Evolutionary conservation across 192 early-diverging fungal genomes (phyloP).

Genomic region (Spinellus fusiger): DNA sequence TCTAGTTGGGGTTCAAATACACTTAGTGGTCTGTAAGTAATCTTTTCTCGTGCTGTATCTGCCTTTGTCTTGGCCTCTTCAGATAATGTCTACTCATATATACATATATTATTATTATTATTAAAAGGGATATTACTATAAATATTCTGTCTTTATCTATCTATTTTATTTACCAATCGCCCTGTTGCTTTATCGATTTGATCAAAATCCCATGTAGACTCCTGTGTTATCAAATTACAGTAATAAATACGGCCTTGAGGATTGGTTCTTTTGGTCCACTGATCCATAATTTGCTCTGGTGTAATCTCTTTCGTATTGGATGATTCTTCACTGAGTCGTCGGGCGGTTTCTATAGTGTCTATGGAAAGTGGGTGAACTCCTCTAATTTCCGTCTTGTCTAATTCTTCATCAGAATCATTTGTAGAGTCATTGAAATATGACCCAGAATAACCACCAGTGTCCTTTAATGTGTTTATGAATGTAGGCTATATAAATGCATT

Average conservation of each 20-base stretch:
- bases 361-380: not conserved
- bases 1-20: not conserved
- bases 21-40: not conserved
- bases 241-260: conserved; percentile 46
- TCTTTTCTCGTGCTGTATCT: not conserved
- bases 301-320: not conserved
- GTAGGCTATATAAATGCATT: too few relatives aligned
- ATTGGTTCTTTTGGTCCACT: conserved; percentile 50
- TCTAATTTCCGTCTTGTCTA: not conserved
- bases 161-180: conserved; percentile 28
- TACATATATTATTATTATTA: not conserved
- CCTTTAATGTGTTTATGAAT: not conserved
- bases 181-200: conserved; percentile 50
- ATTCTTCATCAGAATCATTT: not conserved
- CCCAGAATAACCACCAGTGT: not conserved
- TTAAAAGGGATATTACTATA: not conserved
- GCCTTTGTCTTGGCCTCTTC: not conserved
- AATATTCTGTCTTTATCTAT: not conserved
- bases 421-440: not conserved
- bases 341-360: too few relatives aligned
- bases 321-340: not conserved
- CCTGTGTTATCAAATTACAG: conserved; percentile 55
- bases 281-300: conserved; percentile 30
- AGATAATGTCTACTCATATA: not conserved
- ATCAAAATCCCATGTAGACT: conserved; percentile 48